Conservation (phyloP, 352 stramenopile genomes). For the Phytophthora sp. region DNA sequence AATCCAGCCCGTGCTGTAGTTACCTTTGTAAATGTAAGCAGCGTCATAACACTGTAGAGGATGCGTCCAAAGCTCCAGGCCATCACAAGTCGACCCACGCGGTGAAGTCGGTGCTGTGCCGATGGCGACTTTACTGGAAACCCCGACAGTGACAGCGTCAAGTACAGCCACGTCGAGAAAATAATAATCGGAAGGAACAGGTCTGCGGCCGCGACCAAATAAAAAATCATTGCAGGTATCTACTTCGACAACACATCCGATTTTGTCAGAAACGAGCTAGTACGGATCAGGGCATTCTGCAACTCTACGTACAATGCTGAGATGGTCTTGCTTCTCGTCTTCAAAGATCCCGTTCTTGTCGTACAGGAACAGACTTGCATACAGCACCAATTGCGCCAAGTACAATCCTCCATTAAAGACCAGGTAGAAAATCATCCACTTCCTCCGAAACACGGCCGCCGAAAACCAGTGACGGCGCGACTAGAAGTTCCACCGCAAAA, state of each 20-base stretch:
- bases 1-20: not conserved
- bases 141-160: slow-evolving; percentile 87
- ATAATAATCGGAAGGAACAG: slow-evolving; percentile 90
- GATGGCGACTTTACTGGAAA: slow-evolving; percentile 87
- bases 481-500: slow-evolving; percentile 26
- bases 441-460: slow-evolving; percentile 76
- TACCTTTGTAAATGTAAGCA: slow-evolving; percentile 89
- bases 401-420: slow-evolving; percentile 92
- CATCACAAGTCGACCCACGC: slow-evolving; percentile 70
- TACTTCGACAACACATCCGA: no score
- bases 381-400: slow-evolving; percentile 88
- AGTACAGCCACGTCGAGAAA: slow-evolving; percentile 89
- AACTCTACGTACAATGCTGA: slow-evolving; percentile 62
- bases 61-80: slow-evolving; percentile 88
- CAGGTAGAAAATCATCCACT: slow-evolving; percentile 93
- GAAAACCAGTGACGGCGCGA: slow-evolving; percentile 92
- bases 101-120: slow-evolving; percentile 56
- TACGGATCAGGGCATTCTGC: no score
- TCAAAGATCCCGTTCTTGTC: slow-evolving; percentile 84
- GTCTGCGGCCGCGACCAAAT: slow-evolving; percentile 84
- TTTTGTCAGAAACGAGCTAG: no score
- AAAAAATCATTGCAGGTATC: slow-evolving; percentile 84
- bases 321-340: slow-evolving; percentile 71
- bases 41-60: slow-evolving; percentile 87
- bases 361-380: slow-evolving; percentile 88